These are phyloP conservation scores for Diutina ranongensis DNA, from an alignment of 1,139 yeast species.

Conservation along the genomic window DNA sequence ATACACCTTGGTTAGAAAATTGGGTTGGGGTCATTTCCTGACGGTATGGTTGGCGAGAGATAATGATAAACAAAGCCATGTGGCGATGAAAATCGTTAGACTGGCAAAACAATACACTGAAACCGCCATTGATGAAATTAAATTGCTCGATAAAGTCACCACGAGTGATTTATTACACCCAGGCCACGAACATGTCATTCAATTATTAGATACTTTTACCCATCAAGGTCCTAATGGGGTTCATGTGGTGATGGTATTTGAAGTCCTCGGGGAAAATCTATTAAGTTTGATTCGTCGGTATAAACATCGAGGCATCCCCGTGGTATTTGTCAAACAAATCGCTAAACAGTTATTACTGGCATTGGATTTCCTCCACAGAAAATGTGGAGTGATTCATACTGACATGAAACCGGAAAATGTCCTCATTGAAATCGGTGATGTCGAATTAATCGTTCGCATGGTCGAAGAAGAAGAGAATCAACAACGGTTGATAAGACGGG, in stretches of 20 bases:
- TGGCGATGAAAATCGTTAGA: constrained; percentile 33
- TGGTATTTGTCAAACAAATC: constrained; percentile 25
- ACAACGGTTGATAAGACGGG: constrained; percentile 7
- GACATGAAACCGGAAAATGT: constrained; percentile 36
- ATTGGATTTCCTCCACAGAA: constrained; percentile 29
- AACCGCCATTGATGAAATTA: constrained; percentile 33
- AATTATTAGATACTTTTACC: constrained; percentile 28
- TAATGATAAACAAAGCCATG: constrained; percentile 24
- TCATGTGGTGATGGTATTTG: constrained; percentile 35
- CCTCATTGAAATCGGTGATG: constrained; percentile 28
- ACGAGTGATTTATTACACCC: constrained; percentile 20
- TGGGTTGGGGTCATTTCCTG: constrained; percentile 43
- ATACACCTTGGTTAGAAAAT: constrained; percentile 26
- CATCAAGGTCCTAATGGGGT: constrained; percentile 31
- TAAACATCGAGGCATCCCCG: constrained; percentile 29
- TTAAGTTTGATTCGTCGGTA: constrained; percentile 27
- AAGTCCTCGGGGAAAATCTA: constrained; percentile 30
- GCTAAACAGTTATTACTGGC: constrained; percentile 27
- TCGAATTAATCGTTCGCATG: constrained; percentile 21
- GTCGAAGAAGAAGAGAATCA: constrained; percentile 20
- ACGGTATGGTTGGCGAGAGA: constrained; percentile 40
- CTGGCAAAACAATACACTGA: constrained; percentile 28
- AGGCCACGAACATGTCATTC: constrained; percentile 30
- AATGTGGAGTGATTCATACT: constrained; percentile 32
- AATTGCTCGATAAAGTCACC: constrained; percentile 23